Conservation (phyloP, 805 yeast species). For the Saturnispora besseyi region DNA sequence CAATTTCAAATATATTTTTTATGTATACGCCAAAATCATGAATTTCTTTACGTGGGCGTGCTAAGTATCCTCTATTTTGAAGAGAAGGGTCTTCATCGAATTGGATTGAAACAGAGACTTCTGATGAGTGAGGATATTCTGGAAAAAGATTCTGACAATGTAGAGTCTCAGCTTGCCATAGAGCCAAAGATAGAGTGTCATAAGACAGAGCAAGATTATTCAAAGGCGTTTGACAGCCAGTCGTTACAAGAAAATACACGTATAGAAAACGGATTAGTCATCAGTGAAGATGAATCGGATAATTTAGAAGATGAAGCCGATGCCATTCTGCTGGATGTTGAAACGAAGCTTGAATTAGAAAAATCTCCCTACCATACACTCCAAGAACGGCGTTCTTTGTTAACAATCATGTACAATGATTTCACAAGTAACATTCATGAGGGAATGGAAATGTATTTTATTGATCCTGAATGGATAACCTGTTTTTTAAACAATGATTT, state of each 20-base stretch:
- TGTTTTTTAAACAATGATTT: constrained; percentile 30
- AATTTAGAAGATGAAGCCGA: neutral
- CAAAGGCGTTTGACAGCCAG: neutral
- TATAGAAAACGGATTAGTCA: neutral
- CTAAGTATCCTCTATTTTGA: no score
- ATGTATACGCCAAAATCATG: neutral
- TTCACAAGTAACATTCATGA: constrained; percentile 24
- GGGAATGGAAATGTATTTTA: constrained; percentile 41
- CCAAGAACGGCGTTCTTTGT: constrained; percentile 14
- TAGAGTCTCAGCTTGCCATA: neutral
- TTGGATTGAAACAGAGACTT: neutral
- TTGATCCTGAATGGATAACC: constrained; percentile 39
- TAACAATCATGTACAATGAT: constrained; percentile 11
- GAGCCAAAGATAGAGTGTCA: neutral
- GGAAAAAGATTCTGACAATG: neutral
- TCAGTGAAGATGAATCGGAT: constrained; percentile 3
- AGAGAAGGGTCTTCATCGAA: neutral
- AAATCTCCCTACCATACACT: constrained; percentile 12
- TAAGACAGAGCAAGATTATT: neutral
- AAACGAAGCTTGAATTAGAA: neutral
- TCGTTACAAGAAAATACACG: neutral
- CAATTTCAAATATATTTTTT: neutral
- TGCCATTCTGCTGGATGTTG: neutral
- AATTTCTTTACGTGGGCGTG: neutral
- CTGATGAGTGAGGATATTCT: neutral